phyloP scores from a whole-genome alignment of 176 grass and related monocot genomes.

The Oryza nivara region DNA sequence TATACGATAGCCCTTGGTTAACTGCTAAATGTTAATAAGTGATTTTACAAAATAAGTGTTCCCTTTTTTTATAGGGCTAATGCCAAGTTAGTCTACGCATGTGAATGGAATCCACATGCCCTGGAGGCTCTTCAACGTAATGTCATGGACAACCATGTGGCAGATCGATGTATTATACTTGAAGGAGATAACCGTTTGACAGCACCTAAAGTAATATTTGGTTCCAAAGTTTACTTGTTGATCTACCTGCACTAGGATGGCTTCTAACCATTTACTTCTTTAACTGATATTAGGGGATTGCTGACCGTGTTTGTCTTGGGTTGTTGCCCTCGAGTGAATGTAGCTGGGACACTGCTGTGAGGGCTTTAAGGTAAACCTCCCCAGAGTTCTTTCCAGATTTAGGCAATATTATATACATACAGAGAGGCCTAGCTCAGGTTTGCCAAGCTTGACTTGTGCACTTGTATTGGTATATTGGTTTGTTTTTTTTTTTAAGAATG shows the following conservation, averaged over 20 bases:
- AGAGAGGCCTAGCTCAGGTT: conserved; percentile 25
- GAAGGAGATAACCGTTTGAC: conserved; percentile 89
- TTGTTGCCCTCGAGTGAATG: conserved; percentile 90
- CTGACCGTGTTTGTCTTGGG: conserved; percentile 87
- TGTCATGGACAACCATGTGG: conserved; percentile 65
- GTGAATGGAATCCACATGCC: conserved; percentile 94
- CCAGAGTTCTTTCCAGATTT: background rate
- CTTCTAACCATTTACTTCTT: conserved; percentile 34
- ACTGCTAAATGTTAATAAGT: background rate
- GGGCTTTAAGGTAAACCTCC: conserved; percentile 72
- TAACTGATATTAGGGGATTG: conserved; percentile 64
- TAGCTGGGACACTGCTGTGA: conserved; percentile 85
- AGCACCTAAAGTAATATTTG: conserved; percentile 76
- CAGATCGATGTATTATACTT: conserved; percentile 78
- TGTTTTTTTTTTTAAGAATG: background rate
- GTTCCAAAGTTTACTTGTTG: conserved; percentile 21
- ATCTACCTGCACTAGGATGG: conserved; percentile 23
- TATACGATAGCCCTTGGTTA: conserved; percentile 1
- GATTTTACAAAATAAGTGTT: conserved; percentile 1
- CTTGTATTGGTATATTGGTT: background rate
- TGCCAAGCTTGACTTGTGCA: conserved; percentile 20
- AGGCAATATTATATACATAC: background rate
- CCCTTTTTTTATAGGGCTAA: conserved; percentile 57
- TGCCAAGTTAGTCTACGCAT: conserved; percentile 95
- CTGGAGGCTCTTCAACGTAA: conserved; percentile 77